Conservation (phyloP, 148 eudicot species). For the Vaccinium corymbosum region DNA sequence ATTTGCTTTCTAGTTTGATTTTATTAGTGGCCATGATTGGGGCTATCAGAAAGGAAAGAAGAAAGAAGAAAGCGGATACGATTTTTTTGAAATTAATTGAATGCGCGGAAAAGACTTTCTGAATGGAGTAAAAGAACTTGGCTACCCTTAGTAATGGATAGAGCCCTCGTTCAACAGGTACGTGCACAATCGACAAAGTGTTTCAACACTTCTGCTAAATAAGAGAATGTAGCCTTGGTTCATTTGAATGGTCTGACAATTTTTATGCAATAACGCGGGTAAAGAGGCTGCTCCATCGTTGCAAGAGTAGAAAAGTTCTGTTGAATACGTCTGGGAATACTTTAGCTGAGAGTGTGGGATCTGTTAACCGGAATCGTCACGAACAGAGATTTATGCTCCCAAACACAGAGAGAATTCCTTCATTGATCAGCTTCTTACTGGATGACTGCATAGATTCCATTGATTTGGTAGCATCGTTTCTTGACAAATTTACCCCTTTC, state of each 20-base stretch:
- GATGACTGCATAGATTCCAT: not conserved
- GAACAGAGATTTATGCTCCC: not conserved
- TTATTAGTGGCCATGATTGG: too few species aligned
- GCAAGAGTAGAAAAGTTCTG: not conserved
- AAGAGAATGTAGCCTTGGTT: not conserved
- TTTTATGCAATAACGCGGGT: not conserved
- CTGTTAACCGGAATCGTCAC: not conserved
- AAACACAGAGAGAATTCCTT: not conserved
- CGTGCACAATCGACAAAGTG: too few species aligned
- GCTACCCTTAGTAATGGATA: too few species aligned
- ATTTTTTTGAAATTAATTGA: too few species aligned
- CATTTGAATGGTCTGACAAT: not conserved
- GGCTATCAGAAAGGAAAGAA: too few species aligned
- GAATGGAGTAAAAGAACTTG: too few species aligned
- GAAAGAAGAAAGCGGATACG: too few species aligned
- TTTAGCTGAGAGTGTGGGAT: too few species aligned
- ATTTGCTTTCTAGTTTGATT: too few species aligned
- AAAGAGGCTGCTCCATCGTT: not conserved
- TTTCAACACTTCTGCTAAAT: too few species aligned
- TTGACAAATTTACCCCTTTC: not conserved
- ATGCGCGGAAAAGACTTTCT: too few species aligned
- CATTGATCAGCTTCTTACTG: not conserved
- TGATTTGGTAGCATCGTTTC: not conserved
- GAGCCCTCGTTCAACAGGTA: too few species aligned
- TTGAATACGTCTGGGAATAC: not conserved